phyloP scores from a whole-genome alignment of 176 grass and related monocot genomes.

The Melocanna baccifera region DNA sequence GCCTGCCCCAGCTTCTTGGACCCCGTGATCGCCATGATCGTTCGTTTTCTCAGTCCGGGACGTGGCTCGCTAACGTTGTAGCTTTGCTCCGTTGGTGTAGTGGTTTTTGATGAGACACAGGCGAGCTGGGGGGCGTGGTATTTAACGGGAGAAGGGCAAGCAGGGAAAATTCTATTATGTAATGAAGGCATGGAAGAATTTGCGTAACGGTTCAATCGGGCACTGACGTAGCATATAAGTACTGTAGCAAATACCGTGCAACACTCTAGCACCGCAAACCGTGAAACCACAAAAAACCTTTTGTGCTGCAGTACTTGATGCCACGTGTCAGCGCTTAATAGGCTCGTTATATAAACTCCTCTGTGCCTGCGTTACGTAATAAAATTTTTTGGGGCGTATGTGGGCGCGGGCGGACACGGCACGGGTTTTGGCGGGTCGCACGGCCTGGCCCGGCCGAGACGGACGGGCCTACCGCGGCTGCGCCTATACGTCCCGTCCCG shows the following conservation, averaged over 20 bases:
- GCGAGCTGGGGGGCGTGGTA: not conserved
- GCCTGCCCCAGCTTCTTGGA: slow-evolving; percentile 38
- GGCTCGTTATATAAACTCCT: too few relatives aligned
- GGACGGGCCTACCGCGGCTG: not conserved
- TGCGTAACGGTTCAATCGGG: too few relatives aligned
- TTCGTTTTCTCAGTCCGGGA: not conserved
- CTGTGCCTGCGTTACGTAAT: too few relatives aligned
- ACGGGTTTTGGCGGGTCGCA: not conserved
- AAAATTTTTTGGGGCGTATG: too few relatives aligned
- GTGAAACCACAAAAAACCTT: too few relatives aligned
- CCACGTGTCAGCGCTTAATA: too few relatives aligned
- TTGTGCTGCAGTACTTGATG: too few relatives aligned
- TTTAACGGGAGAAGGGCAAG: not conserved
- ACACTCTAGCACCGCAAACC: too few relatives aligned
- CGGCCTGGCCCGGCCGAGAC: not conserved
- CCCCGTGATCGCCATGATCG: slow-evolving; percentile 44
- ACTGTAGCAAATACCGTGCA: too few relatives aligned
- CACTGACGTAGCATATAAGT: too few relatives aligned
- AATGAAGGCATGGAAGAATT: too few relatives aligned
- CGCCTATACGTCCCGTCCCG: not conserved
- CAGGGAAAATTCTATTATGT: too few relatives aligned
- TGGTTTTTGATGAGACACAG: not conserved
- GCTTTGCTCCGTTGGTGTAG: not conserved
- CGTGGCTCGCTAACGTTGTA: not conserved
- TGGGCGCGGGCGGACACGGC: not conserved